Base-by-base conservation (phyloP, 129 eudicot species). In the Escallonia rubra region DNA sequence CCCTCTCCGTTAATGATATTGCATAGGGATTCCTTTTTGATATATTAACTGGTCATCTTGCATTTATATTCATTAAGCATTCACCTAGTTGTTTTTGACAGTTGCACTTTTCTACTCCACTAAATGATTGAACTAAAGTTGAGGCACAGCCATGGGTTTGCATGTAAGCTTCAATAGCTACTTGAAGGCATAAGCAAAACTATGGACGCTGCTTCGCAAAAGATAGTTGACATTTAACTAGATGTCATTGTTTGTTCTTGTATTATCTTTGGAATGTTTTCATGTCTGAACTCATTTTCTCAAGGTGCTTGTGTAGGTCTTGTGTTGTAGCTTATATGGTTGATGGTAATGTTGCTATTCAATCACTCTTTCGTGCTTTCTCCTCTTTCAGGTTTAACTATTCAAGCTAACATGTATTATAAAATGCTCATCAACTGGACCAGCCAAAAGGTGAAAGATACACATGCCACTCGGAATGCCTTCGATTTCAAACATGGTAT, bases 391-490 rank as follows among this genome's bases (percentile, higher is more conserved):
- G 99, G 99, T 74, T 76, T 89, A 78, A 89, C 99, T 6, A 74
- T 84, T 39, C 96, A 93, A 76, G 96, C 99, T 7, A 93, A 93
- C 74, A 71, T 93, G 80, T 93, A 93, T 56, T 82, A 89, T 75
- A 86, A 89, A 76, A 78, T 82, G 80, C 91, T 93, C 58, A 93
- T 93, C 71, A 93, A 79, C 72, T 93, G 99, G 99, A 81, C 99
- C 63, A 93, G 96, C 84, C 95, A 93, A 75, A 93, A 89, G 80
- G 90, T 93, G 84, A 89, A 93, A 81, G 88, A 93, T 63, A 65
- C 92, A 73, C 84, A 74, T 70, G 80, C 95, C 52, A 86, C 86
- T 43, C 88, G 80, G 53, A 93, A 93, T 55, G 88, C 96, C 10
- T 86, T 93, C 57, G 91, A 86, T 71, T 93, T 84, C 68, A 93